phyloP scores from a whole-genome alignment of 768 basidiomycete species.

The Clathrus columnatus region DNA sequence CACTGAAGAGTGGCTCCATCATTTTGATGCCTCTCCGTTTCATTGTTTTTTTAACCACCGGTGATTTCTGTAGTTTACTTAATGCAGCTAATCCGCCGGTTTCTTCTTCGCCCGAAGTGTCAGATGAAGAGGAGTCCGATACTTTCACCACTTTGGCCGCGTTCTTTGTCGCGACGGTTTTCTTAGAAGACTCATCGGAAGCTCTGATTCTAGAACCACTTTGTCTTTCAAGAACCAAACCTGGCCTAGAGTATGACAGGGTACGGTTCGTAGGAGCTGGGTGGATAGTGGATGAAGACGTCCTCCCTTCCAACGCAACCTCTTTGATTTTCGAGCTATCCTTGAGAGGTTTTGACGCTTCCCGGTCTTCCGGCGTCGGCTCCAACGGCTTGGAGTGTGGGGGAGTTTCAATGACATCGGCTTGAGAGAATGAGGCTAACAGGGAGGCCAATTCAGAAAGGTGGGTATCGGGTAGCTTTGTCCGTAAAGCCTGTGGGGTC shows the following conservation, averaged over 20 bases:
- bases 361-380: background rate
- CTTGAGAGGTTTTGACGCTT: background rate
- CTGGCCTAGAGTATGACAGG: background rate
- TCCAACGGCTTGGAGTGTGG: conserved; percentile 25
- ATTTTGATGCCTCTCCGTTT: conserved; percentile 59
- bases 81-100: conserved; percentile 44
- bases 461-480: conserved; percentile 48
- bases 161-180: conserved; percentile 31
- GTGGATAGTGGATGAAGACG: background rate
- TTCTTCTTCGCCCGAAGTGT: conserved; percentile 34
- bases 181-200: background rate
- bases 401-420: conserved; percentile 42
- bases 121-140: conserved; percentile 36
- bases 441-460: conserved; percentile 59
- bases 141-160: conserved; percentile 36
- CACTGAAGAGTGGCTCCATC: conserved; percentile 38
- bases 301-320: background rate
- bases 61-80: conserved; percentile 50
- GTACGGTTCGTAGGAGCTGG: background rate
- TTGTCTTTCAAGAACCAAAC: background rate
- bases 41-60: conserved; percentile 45
- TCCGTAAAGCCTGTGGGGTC: conserved; percentile 36
- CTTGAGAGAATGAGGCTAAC: conserved; percentile 53
- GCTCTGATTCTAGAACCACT: background rate
- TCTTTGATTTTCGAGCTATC: background rate